Evolutionary conservation across 768 basidiomycete species (phyloP).

Genomic region (Lentinula guzmanii): DNA sequence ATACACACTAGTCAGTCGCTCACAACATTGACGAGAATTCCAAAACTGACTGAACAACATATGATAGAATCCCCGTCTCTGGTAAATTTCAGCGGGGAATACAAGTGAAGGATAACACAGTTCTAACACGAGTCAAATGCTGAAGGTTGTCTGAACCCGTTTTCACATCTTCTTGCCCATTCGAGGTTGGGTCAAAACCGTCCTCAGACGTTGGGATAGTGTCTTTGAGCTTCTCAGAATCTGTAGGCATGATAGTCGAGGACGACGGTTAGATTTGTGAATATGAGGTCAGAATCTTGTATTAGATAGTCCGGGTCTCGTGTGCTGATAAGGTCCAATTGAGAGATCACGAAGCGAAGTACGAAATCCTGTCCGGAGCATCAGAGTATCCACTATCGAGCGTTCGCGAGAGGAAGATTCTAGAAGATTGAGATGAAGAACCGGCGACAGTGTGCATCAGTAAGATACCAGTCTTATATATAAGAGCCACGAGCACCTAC

Average conservation of each 20-base stretch:
- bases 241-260: neutral
- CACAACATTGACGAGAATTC: neutral
- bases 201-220: neutral
- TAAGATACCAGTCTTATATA: no score
- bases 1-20: neutral
- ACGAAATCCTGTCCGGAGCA: neutral
- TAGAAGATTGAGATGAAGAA: no score
- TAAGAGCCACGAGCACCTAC: no score
- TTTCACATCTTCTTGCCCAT: neutral
- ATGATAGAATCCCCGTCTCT: constrained; percentile 48
- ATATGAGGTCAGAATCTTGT: neutral
- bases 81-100: neutral
- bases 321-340: neutral
- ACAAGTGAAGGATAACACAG: neutral
- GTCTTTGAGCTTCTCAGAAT: neutral
- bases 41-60: constrained; percentile 44
- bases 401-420: neutral
- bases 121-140: neutral
- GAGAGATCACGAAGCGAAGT: neutral
- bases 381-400: neutral
- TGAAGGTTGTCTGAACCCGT: neutral
- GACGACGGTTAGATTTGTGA: neutral
- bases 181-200: neutral
- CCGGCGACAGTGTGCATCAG: no score
- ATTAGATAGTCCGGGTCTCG: neutral